A percentile compares a stretch with the other conserved stretches of the same genome.
Evolutionary conservation across 345 rosid species (phyloP).

Genomic region (Odontarrhena argentea): DNA sequence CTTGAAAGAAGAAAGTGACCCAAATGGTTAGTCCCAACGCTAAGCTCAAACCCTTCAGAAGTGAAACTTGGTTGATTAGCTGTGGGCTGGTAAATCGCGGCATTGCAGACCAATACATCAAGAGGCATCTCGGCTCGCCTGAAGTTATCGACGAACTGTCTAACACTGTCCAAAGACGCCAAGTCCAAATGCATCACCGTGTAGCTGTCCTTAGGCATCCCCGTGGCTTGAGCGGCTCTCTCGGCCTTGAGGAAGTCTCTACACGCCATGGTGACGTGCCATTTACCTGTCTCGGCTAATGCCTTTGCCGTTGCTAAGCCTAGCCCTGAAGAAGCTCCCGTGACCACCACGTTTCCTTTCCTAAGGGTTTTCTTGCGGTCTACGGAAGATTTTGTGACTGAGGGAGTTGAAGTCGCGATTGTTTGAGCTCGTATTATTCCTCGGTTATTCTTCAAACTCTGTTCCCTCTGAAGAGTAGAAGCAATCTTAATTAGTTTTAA

Average conservation of each 20-base stretch:
- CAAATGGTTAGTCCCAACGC: slow-evolving; percentile 93
- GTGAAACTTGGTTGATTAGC: slow-evolving; percentile 86
- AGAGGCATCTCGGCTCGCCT: slow-evolving; percentile 72
- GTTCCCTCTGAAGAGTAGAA: slow-evolving; percentile 50
- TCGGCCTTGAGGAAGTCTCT: slow-evolving; percentile 49
- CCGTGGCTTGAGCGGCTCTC: slow-evolving; percentile 43
- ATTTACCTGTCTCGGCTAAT: slow-evolving; percentile 81
- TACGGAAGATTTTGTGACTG: slow-evolving; percentile 42
- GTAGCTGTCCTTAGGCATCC: slow-evolving; percentile 80
- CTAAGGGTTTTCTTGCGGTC: slow-evolving; percentile 77
- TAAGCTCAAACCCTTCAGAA: slow-evolving; percentile 96
- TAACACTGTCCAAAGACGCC: slow-evolving; percentile 87
- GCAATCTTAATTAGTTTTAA: background rate
- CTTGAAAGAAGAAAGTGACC: slow-evolving; percentile 92
- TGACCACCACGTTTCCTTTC: slow-evolving; percentile 69
- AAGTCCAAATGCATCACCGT: slow-evolving; percentile 91
- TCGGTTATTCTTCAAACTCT: slow-evolving; percentile 43
- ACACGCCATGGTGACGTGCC: slow-evolving; percentile 93
- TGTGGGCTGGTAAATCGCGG: slow-evolving; percentile 92
- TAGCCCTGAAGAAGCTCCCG: slow-evolving; percentile 87
- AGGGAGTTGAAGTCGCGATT: slow-evolving; percentile 60
- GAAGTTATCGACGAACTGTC: slow-evolving; percentile 82
- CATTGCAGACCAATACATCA: slow-evolving; percentile 93
- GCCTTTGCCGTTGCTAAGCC: slow-evolving; percentile 89
- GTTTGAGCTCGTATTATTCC: slow-evolving; percentile 64